phyloP scores from a whole-genome alignment of 805 yeast genomes.

The Starmerella geochares region DNA sequence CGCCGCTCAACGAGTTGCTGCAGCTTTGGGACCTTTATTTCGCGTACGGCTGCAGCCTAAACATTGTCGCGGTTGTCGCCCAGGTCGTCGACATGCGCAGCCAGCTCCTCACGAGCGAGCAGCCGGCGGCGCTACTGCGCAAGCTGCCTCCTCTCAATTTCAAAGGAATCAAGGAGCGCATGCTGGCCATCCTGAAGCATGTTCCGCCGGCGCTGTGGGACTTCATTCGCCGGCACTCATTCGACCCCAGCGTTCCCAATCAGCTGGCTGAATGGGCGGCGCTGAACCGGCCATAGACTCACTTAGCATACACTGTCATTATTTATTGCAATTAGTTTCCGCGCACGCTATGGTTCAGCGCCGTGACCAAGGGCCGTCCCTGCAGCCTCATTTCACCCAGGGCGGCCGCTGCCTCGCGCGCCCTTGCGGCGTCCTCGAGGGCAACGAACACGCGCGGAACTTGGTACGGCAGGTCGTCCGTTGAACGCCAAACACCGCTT shows the following conservation, averaged over 20 bases:
- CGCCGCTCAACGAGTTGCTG: constrained; percentile 64
- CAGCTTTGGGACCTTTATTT: constrained; percentile 82
- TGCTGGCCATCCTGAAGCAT: constrained; percentile 68
- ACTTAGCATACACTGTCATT: neutral
- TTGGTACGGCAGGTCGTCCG: neutral
- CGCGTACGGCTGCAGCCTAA: constrained; percentile 85
- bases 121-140: constrained; percentile 66
- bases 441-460: constrained; percentile 11
- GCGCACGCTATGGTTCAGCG: neutral
- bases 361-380: constrained; percentile 11
- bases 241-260: constrained; percentile 34
- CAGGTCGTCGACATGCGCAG: constrained; percentile 64
- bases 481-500: neutral
- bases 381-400: constrained; percentile 8
- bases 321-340: neutral
- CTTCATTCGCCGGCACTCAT: constrained; percentile 52
- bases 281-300: neutral
- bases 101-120: constrained; percentile 45
- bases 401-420: constrained; percentile 2
- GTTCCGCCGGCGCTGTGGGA: constrained; percentile 59
- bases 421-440: neutral
- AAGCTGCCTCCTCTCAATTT: constrained; percentile 65
- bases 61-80: constrained; percentile 72
- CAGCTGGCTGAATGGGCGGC: constrained; percentile 16
- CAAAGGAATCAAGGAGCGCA: constrained; percentile 62